These are phyloP conservation scores for Alternaria solani DNA, from an alignment of 2,329 filamentous ascomycete species.

Conservation along the genomic window DNA sequence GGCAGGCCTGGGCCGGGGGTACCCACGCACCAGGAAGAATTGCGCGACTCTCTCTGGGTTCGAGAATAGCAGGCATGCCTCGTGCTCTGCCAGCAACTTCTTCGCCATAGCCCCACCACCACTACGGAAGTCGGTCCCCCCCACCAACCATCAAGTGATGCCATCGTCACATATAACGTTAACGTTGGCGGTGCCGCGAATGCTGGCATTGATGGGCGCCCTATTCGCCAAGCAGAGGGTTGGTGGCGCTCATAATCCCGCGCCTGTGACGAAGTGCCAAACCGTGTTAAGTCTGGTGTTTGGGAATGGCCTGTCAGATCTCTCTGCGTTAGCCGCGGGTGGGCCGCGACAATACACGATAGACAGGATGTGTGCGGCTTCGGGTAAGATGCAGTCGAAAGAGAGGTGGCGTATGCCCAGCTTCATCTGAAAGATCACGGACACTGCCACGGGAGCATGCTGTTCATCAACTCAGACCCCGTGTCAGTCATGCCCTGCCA, in stretches of 20 bases:
- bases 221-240: slow-evolving; percentile 31
- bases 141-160: slow-evolving; percentile 18
- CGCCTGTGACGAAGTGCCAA: slow-evolving; percentile 34
- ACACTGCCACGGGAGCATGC: slow-evolving; percentile 34
- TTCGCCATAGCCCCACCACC: background rate
- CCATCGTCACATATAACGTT: slow-evolving; percentile 20
- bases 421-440: slow-evolving; percentile 33
- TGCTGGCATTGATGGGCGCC: slow-evolving; percentile 24
- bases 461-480: slow-evolving; percentile 20
- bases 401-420: slow-evolving; percentile 30
- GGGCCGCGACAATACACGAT: slow-evolving; percentile 30
- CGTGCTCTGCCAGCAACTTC: background rate
- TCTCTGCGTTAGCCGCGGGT: slow-evolving; percentile 26
- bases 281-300: slow-evolving; percentile 35
- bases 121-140: background rate
- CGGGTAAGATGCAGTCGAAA: slow-evolving; percentile 29
- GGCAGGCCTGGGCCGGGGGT: slow-evolving; percentile 25
- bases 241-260: slow-evolving; percentile 41
- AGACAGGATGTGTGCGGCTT: slow-evolving; percentile 26
- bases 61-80: slow-evolving; percentile 9
- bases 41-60: slow-evolving; percentile 29
- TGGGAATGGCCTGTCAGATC: slow-evolving; percentile 35
- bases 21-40: slow-evolving; percentile 34
- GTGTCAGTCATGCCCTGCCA: slow-evolving; percentile 26
- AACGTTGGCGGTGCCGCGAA: slow-evolving; percentile 24